Conservation (phyloP, 768 basidiomycete genomes). For the Termitomyces sp. region DNA sequence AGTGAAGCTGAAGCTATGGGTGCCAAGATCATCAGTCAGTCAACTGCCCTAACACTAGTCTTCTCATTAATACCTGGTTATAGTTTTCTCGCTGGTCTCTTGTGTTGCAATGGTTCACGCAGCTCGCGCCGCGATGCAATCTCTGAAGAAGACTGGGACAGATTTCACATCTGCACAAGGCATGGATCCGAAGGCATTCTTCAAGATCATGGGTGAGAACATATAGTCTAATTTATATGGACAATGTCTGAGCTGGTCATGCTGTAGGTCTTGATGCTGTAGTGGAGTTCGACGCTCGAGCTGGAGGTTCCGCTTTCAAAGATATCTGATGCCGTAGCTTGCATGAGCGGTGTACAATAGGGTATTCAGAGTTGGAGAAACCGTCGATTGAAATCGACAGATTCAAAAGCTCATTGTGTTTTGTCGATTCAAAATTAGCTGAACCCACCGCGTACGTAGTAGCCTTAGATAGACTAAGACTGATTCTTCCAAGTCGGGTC, state of each 20-base stretch:
- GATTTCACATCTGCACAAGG: conserved; percentile 58
- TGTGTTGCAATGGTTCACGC: conserved; percentile 76
- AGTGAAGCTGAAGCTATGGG: conserved; percentile 67
- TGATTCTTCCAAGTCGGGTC: too few species aligned
- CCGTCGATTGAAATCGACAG: too few species aligned
- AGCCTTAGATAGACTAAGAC: too few species aligned
- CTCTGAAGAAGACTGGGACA: conserved; percentile 74
- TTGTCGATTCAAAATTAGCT: too few species aligned
- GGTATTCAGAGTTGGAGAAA: too few species aligned
- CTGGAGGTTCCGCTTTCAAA: conserved; percentile 59
- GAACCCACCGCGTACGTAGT: too few species aligned
- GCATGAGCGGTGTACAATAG: not conserved
- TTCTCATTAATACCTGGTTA: not conserved
- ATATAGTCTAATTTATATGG: not conserved
- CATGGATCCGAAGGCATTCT: conserved; percentile 78
- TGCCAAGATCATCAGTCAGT: conserved; percentile 75
- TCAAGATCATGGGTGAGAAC: conserved; percentile 67
- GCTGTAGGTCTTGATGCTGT: conserved; percentile 49
- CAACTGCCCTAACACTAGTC: not conserved
- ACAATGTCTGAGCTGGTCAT: not conserved
- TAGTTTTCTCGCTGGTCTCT: conserved; percentile 76
- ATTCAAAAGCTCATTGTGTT: too few species aligned
- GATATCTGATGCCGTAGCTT: conserved; percentile 33
- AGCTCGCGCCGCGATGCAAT: conserved; percentile 74
- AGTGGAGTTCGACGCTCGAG: conserved; percentile 49